Evolutionary conservation across 768 basidiomycete genomes (phyloP).

Genomic region (Agrocybe pediades): DNA sequence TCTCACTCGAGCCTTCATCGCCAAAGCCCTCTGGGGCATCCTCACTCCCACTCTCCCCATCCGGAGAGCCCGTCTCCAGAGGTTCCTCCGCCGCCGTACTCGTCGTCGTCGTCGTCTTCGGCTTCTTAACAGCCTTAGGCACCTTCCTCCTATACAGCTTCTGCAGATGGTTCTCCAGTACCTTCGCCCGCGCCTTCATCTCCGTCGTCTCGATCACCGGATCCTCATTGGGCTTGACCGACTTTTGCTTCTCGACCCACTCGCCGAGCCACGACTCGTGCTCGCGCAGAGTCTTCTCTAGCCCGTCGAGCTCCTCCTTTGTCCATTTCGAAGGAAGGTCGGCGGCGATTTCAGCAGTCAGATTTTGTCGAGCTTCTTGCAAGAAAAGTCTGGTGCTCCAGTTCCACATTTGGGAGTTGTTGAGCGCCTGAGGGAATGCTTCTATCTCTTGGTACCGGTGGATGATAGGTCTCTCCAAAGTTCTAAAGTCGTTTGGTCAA

Average conservation of each 20-base stretch:
- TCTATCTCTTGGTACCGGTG: slow-evolving; percentile 89
- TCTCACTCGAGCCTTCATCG: slow-evolving; percentile 11
- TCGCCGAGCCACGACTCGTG: slow-evolving; percentile 85
- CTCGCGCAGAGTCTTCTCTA: slow-evolving; percentile 77
- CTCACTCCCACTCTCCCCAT: background rate
- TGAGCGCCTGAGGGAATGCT: slow-evolving; percentile 80
- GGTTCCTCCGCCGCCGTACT: slow-evolving; percentile 15
- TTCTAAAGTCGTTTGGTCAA: slow-evolving; percentile 38
- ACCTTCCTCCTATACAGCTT: slow-evolving; percentile 68
- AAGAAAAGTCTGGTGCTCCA: slow-evolving; percentile 90
- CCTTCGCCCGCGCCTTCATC: slow-evolving; percentile 82
- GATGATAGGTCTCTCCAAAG: slow-evolving; percentile 78
- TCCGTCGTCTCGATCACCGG: slow-evolving; percentile 86
- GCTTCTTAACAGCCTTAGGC: slow-evolving; percentile 59
- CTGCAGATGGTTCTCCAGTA: slow-evolving; percentile 74
- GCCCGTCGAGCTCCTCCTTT: slow-evolving; percentile 75
- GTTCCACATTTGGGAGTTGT: slow-evolving; percentile 84
- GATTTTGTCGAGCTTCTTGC: slow-evolving; percentile 71
- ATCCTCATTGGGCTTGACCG: slow-evolving; percentile 71
- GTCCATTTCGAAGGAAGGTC: slow-evolving; percentile 82
- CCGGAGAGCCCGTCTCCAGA: slow-evolving; percentile 17
- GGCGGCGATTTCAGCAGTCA: slow-evolving; percentile 62
- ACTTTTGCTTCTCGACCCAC: slow-evolving; percentile 82
- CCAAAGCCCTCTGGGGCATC: slow-evolving; percentile 4
- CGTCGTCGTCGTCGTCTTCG: slow-evolving; percentile 36